phyloP scores from a whole-genome alignment of 345 rosid genomes.

The Euclidium syriacum region DNA sequence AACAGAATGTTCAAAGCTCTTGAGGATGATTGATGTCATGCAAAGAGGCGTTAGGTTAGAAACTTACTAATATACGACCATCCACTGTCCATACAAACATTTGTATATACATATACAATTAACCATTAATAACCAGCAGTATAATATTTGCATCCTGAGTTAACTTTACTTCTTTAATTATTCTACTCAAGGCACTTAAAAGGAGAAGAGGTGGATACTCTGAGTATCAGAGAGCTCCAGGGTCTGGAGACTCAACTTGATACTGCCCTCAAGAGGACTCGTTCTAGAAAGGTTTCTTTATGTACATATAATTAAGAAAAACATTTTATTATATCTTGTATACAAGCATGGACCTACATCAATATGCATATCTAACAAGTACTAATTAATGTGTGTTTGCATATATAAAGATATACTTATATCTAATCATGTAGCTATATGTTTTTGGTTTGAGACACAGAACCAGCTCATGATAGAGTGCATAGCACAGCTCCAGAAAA shows the following conservation, averaged over 20 bases:
- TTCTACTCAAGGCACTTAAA: constrained; percentile 41
- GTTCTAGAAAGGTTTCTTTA: constrained; percentile 58
- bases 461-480: constrained; percentile 59
- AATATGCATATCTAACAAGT: background rate
- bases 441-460: constrained; percentile 43
- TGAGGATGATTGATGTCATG: constrained; percentile 51
- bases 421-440: constrained; percentile 14
- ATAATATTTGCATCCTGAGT: background rate
- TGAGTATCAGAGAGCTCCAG: constrained; percentile 67
- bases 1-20: constrained; percentile 52
- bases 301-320: background rate
- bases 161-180: background rate
- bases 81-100: background rate
- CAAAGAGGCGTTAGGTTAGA: constrained; percentile 57
- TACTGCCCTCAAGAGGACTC: constrained; percentile 63
- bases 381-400: background rate
- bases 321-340: background rate
- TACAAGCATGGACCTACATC: background rate
- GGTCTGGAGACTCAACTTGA: constrained; percentile 80
- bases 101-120: background rate
- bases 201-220: constrained; percentile 65
- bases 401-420: background rate
- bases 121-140: too few relatives aligned
- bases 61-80: background rate
- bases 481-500: constrained; percentile 58